A percentile compares a stretch with the other conserved stretches of the same genome.
phyloP scores from a whole-genome alignment of 2,329 filamentous ascomycete species.

The Pyrenophora teres region DNA sequence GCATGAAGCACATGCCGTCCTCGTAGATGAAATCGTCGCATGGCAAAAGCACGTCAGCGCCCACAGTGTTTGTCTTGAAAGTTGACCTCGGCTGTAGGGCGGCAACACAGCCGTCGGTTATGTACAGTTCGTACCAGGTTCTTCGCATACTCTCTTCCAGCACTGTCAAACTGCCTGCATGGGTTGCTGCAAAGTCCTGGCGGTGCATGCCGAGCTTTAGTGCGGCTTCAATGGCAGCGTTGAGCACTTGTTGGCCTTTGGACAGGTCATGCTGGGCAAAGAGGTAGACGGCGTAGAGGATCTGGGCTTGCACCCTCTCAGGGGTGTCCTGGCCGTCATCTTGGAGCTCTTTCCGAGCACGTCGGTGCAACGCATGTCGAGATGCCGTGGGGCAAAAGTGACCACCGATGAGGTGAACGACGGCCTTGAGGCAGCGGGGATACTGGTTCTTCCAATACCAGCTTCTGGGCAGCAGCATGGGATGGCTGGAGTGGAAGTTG shows the following conservation, averaged over 20 bases:
- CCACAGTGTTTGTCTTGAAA: slow-evolving; percentile 67
- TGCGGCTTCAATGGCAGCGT: slow-evolving; percentile 69
- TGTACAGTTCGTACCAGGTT: slow-evolving; percentile 84
- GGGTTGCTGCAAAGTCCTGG: slow-evolving; percentile 63
- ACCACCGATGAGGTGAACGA: slow-evolving; percentile 58
- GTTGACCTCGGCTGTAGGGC: slow-evolving; percentile 72
- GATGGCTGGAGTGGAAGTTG: slow-evolving; percentile 58
- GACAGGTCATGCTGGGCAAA: slow-evolving; percentile 72
- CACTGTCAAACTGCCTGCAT: slow-evolving; percentile 65
- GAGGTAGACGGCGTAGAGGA: slow-evolving; percentile 73
- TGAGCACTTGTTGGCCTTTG: slow-evolving; percentile 67
- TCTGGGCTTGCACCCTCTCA: slow-evolving; percentile 72
- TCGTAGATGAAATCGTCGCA: slow-evolving; percentile 73
- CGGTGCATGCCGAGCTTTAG: slow-evolving; percentile 75
- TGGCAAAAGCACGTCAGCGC: slow-evolving; percentile 71
- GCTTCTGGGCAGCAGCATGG: slow-evolving; percentile 55
- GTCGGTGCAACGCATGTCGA: slow-evolving; percentile 45
- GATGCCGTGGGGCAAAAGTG: slow-evolving; percentile 53
- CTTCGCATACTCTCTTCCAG: slow-evolving; percentile 80
- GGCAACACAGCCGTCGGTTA: slow-evolving; percentile 78
- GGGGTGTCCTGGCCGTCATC: slow-evolving; percentile 17
- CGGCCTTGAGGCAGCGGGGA: slow-evolving; percentile 52
- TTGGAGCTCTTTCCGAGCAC: slow-evolving; percentile 14
- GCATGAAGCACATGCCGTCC: slow-evolving; percentile 14
- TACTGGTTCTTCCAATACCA: slow-evolving; percentile 44